A percentile compares a stretch with the other conserved stretches of the same genome.
Conservation (phyloP, 306 rosid genomes). For the Fagus crenata region DNA sequence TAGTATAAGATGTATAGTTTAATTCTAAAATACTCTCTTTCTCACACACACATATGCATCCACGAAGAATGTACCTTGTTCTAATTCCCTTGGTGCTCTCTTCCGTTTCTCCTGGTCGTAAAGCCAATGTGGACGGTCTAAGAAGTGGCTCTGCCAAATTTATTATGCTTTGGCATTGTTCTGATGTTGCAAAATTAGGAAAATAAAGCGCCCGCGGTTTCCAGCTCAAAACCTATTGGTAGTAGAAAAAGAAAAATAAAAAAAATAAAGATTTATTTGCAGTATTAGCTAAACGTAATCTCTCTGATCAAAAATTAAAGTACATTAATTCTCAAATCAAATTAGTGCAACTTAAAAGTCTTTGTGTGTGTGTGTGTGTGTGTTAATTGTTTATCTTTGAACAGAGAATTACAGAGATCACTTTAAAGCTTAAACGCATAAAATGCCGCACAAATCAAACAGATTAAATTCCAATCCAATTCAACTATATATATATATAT, state of each 20-base stretch:
- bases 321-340: constrained; percentile 15
- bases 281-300: constrained; percentile 5
- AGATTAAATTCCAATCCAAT: constrained; percentile 16
- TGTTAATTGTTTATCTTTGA: too few species aligned
- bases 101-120: constrained; percentile 71
- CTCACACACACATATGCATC: constrained; percentile 1
- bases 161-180: constrained; percentile 68
- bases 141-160: constrained; percentile 53
- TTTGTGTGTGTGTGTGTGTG: too few species aligned
- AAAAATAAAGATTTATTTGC: not conserved
- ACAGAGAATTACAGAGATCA: too few species aligned
- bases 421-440: not conserved
- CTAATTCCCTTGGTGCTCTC: constrained; percentile 62
- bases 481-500: not conserved
- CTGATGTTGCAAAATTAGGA: constrained; percentile 81
- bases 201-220: constrained; percentile 73
- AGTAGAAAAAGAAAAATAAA: not conserved
- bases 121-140: constrained; percentile 60
- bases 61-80: constrained; percentile 64
- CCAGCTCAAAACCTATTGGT: constrained; percentile 79
- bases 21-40: not conserved
- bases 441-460: constrained; percentile 20
- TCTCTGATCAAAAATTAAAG: constrained; percentile 3
- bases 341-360: not conserved
- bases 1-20: too few species aligned